These are phyloP conservation scores for Heliamphora pulchella DNA, from an alignment of 179 eudicot genomes.

Conservation along the genomic window DNA sequence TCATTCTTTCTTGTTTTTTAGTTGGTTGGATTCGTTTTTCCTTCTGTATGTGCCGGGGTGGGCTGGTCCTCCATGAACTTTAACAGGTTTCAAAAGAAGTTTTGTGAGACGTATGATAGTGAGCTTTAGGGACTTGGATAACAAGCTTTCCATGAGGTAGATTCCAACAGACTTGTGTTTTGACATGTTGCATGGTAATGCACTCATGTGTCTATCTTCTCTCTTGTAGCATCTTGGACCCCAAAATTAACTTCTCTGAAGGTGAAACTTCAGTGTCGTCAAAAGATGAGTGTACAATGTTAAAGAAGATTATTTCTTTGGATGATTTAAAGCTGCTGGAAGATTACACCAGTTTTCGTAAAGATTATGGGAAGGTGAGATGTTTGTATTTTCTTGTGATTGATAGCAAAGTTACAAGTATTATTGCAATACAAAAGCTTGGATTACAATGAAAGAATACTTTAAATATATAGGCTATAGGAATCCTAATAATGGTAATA, in stretches of 20 bases:
- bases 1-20: constrained; percentile 3
- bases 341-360: not conserved
- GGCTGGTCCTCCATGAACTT: not conserved
- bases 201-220: not conserved
- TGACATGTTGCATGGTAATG: not conserved
- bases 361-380: not conserved
- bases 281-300: not conserved
- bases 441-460: too few relatives aligned
- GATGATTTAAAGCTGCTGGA: constrained; percentile 3
- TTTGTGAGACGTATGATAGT: constrained; percentile 37
- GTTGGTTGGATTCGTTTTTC: not conserved
- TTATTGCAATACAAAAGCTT: too few relatives aligned
- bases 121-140: constrained; percentile 58
- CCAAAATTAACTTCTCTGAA: constrained; percentile 39
- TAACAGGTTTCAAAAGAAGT: constrained; percentile 49
- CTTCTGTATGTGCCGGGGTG: not conserved
- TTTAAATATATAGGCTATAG: too few relatives aligned
- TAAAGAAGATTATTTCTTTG: not conserved
- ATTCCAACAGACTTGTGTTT: constrained; percentile 7
- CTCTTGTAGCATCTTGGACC: constrained; percentile 64
- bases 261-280: not conserved
- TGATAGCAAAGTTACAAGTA: not conserved
- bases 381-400: not conserved
- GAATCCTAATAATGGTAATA: too few relatives aligned
- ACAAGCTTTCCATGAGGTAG: constrained; percentile 92